Evolutionary conservation across 345 rosid genomes (phyloP).

Genomic region (Eucalyptus caleyi): DNA sequence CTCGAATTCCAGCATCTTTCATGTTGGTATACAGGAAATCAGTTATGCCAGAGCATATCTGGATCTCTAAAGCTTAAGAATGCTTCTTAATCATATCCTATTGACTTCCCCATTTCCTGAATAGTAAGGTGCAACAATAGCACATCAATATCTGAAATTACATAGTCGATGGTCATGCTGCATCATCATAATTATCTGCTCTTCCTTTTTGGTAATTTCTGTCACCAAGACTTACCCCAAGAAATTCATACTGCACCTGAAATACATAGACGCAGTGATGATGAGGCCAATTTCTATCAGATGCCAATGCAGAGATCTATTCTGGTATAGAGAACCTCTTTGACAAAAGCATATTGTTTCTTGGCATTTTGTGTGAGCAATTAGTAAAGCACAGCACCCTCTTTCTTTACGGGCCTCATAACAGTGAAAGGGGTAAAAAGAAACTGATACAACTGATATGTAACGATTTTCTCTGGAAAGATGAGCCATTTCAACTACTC

Average conservation of each 20-base stretch:
- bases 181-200: neutral
- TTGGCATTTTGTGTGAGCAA: neutral
- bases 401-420: neutral
- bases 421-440: neutral
- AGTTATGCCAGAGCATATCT: neutral
- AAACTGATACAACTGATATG: neutral
- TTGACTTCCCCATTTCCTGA: neutral
- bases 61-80: neutral
- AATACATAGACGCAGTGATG: neutral
- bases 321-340: neutral
- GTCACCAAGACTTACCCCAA: neutral
- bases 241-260: neutral
- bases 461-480: neutral
- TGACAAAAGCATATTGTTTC: neutral
- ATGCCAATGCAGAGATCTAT: neutral
- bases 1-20: no score
- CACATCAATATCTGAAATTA: neutral
- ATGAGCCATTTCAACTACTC: neutral
- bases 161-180: neutral
- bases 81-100: neutral
- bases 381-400: neutral
- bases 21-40: neutral
- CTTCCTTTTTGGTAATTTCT: neutral
- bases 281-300: neutral
- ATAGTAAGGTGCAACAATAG: neutral